A percentile compares a stretch with the other conserved stretches of the same genome.
phyloP scores from a whole-genome alignment of 352 stramenopile genomes.

The Globisporangium barbulae region DNA sequence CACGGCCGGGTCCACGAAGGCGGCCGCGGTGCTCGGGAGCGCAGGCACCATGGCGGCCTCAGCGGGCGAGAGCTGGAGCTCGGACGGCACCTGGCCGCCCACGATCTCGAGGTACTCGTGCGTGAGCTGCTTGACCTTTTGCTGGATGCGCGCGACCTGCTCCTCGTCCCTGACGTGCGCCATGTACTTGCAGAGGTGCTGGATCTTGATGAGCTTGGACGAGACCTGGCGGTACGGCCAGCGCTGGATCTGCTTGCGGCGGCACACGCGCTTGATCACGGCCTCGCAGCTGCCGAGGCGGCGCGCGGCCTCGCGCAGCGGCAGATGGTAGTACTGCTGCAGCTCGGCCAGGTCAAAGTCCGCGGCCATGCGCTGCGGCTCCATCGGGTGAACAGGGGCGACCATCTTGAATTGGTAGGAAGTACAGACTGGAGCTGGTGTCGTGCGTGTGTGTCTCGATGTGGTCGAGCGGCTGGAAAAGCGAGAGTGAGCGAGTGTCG shows the following conservation, averaged over 20 bases:
- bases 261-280: conserved; percentile 81
- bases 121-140: conserved; percentile 77
- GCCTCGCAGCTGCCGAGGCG: conserved; percentile 75
- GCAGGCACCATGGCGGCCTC: conserved; percentile 54
- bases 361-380: conserved; percentile 36
- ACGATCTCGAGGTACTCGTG: conserved; percentile 79
- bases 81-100: conserved; percentile 66
- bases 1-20: conserved; percentile 48
- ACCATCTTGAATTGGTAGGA: conserved; percentile 5
- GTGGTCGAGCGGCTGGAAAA: conserved; percentile 18
- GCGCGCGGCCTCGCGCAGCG: conserved; percentile 67
- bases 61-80: conserved; percentile 55
- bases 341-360: conserved; percentile 81
- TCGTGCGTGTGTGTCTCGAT: background rate
- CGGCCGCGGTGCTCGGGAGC: conserved; percentile 33
- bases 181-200: conserved; percentile 86
- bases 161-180: conserved; percentile 68
- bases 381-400: conserved; percentile 15
- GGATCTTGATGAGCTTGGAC: conserved; percentile 84
- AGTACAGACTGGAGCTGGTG: background rate
- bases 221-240: conserved; percentile 86
- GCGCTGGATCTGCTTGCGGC: conserved; percentile 72
- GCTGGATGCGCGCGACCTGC: conserved; percentile 68
- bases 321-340: conserved; percentile 85
- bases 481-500: conserved; percentile 15